Base-by-base conservation (phyloP, 2,329 filamentous ascomycete genomes). In the Alternaria arbusti region DNA sequence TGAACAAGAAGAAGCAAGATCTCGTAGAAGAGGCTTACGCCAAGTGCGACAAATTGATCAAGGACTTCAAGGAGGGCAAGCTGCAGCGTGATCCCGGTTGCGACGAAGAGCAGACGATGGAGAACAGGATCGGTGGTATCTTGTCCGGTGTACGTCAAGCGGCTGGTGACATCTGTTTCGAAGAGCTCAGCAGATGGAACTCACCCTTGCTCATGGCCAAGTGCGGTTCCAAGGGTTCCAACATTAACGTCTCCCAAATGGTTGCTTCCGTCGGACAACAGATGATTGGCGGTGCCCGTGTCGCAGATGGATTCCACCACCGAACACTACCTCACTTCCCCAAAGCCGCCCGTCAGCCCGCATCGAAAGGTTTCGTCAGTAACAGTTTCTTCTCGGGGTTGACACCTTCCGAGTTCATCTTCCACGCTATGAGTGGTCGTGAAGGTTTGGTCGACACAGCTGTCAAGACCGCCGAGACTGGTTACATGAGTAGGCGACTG, bases 231-330 rank as follows among this genome's bases (percentile, higher is more conserved):
- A 99, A 99, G 81, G 96, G 96, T 78, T 97, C 94, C 6, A 91
- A 93, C 73, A 96, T 99, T 84, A 99, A 99, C 85, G 96, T 99
- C 32, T 96, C 96, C 9, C 96, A 99, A 83, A 99, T 99, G 96
- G 92, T 98, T 78, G 95, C 96, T 60, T 90, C 94, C 63, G 96
- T 99, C 77, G 96, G 96, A 54, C 96, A 99, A 82, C 96, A 99
- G 73, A 97, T 98, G 87, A 98, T 99, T 74, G 92, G 92, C 64
- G 93, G 94, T 52, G 89, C 92, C 75, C 94, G 96, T 87, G 94
- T 99, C 30, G 88, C 93, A 47, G 93, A 99, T 81, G 96, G 96
- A 7, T 99, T 99, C 82, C 95, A 98, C 78, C 95, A 98, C 79
- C 89, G 96, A 74, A 97, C 91, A 60, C 81, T 99, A 57, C 96